Evolutionary conservation across 2,329 filamentous ascomycete genomes (phyloP).

Genomic region (Aulographum hederae): DNA sequence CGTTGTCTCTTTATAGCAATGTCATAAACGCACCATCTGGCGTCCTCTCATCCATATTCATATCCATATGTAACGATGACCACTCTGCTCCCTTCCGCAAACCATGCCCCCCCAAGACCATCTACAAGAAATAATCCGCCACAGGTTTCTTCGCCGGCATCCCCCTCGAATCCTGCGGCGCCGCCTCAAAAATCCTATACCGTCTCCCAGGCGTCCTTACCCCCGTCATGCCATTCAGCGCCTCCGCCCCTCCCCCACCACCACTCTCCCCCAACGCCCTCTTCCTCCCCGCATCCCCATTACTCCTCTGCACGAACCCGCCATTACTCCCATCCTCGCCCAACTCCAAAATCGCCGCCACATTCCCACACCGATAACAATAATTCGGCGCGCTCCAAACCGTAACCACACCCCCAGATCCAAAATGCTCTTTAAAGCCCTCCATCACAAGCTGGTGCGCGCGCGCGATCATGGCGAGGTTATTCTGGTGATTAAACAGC

Average conservation of each 20-base stretch:
- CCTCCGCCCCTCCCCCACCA: slow-evolving; percentile 18
- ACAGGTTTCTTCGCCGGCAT: slow-evolving; percentile 99
- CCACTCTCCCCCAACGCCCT: slow-evolving; percentile 17
- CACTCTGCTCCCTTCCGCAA: no score
- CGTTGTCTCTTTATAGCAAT: no score
- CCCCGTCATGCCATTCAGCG: slow-evolving; percentile 35
- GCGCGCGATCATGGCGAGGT: slow-evolving; percentile 77
- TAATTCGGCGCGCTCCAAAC: slow-evolving; percentile 80
- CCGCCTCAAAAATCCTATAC: slow-evolving; percentile 91
- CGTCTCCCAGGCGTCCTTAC: slow-evolving; percentile 78
- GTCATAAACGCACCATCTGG: no score
- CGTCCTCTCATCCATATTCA: no score
- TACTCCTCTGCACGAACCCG: slow-evolving; percentile 33
- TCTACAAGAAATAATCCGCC: slow-evolving; percentile 80
- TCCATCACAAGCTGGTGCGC: slow-evolving; percentile 99
- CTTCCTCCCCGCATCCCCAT: slow-evolving; percentile 43
- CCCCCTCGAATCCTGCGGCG: slow-evolving; percentile 83
- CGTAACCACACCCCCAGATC: slow-evolving; percentile 70
- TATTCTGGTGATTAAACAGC: slow-evolving; percentile 86
- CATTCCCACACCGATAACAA: slow-evolving; percentile 34
- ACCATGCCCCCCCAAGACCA: no score
- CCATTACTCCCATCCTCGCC: slow-evolving; percentile 55
- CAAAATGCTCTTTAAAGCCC: slow-evolving; percentile 98
- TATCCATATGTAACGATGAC: no score
- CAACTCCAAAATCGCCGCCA: slow-evolving; percentile 84